These are phyloP conservation scores for Fusarium nanum DNA, from an alignment of 2,329 filamentous ascomycete species.

Conservation along the genomic window DNA sequence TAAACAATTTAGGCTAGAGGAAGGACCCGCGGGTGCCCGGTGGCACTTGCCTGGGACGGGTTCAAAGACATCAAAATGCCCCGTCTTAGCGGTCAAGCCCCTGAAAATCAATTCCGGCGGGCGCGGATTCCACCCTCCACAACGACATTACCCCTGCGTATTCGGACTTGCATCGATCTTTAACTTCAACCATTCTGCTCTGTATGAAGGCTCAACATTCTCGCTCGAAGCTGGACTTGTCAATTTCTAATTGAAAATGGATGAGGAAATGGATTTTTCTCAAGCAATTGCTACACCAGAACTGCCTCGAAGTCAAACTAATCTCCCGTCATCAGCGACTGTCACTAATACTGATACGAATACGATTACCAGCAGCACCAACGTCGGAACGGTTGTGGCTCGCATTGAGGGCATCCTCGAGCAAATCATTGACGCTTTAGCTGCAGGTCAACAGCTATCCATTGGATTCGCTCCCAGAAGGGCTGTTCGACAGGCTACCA, in stretches of 20 bases:
- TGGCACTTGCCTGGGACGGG: slow-evolving; percentile 24
- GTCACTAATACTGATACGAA: slow-evolving; percentile 38
- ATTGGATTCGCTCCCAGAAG: slow-evolving; percentile 46
- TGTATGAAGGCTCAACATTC: neutral
- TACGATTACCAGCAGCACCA: slow-evolving; percentile 26
- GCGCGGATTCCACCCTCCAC: slow-evolving; percentile 8
- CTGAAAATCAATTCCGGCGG: slow-evolving; percentile 21
- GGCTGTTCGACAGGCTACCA: slow-evolving; percentile 15
- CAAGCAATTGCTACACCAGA: slow-evolving; percentile 22
- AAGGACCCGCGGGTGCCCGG: slow-evolving; percentile 21
- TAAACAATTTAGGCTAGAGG: neutral
- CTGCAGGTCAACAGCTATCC: slow-evolving; percentile 42
- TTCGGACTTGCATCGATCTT: slow-evolving; percentile 17
- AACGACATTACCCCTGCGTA: slow-evolving; percentile 11
- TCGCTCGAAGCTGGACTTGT: neutral
- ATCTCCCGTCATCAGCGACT: slow-evolving; percentile 2
- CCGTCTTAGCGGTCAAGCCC: slow-evolving; percentile 39
- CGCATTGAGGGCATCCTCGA: slow-evolving; percentile 54
- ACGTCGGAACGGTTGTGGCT: slow-evolving; percentile 46
- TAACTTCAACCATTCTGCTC: neutral
- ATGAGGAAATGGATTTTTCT: slow-evolving; percentile 2
- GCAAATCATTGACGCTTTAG: slow-evolving; percentile 46
- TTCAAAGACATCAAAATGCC: slow-evolving; percentile 4
- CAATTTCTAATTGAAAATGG: neutral
- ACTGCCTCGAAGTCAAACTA: slow-evolving; percentile 10